These are phyloP conservation scores for Fusarium odoratissimum DNA, from an alignment of 2,329 filamentous ascomycete species.

Conservation along the genomic window DNA sequence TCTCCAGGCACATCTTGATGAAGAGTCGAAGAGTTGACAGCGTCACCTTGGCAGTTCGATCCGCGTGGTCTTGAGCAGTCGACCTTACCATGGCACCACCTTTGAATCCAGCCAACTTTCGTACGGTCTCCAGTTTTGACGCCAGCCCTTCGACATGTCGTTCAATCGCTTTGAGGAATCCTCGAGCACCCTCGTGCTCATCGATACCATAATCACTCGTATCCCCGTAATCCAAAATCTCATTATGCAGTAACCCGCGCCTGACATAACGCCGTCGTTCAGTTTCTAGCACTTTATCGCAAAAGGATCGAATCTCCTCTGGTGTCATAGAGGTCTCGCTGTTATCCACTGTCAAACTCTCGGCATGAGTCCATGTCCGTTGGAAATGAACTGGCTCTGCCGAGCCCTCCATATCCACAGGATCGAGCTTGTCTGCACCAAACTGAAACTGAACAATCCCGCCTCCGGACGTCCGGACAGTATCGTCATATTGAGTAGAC, in stretches of 20 bases:
- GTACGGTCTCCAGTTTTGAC: conserved; percentile 67
- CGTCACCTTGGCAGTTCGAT: conserved; percentile 88
- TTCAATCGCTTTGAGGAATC: conserved; percentile 83
- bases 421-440: conserved; percentile 94
- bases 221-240: conserved; percentile 75
- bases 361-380: conserved; percentile 85
- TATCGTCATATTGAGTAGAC: conserved; percentile 93
- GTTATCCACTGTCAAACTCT: conserved; percentile 83
- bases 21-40: conserved; percentile 78
- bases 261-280: conserved; percentile 54
- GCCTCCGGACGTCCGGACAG: conserved; percentile 89
- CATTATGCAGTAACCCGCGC: conserved; percentile 40
- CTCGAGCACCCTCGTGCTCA: conserved; percentile 83
- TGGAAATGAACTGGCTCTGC: conserved; percentile 93
- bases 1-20: conserved; percentile 83
- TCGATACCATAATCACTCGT: conserved; percentile 76
- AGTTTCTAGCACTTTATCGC: conserved; percentile 74
- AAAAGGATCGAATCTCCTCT: conserved; percentile 76
- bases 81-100: conserved; percentile 37
- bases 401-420: conserved; percentile 96
- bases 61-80: conserved; percentile 63
- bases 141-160: conserved; percentile 75
- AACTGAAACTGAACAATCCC: conserved; percentile 97
- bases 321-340: conserved; percentile 78
- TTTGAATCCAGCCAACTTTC: conserved; percentile 58